phyloP scores from a whole-genome alignment of 768 basidiomycete genomes.

The Suillus subaureus region DNA sequence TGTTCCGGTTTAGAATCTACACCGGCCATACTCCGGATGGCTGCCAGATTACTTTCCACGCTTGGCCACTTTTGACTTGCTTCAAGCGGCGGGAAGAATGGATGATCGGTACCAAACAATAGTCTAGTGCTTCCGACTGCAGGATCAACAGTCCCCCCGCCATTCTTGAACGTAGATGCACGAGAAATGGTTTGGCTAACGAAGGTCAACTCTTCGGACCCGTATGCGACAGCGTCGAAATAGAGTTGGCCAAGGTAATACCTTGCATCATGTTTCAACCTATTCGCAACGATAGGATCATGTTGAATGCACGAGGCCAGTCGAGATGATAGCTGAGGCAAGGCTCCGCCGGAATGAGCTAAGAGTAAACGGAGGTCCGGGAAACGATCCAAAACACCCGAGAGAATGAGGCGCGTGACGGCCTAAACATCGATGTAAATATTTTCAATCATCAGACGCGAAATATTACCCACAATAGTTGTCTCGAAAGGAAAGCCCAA shows the following conservation, averaged over 20 bases:
- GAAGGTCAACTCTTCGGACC: conserved; percentile 81
- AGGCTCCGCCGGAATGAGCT: conserved; percentile 85
- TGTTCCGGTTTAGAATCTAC: conserved; percentile 55
- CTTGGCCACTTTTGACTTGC: conserved; percentile 76
- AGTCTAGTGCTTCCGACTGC: conserved; percentile 57
- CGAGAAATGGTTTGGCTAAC: conserved; percentile 72
- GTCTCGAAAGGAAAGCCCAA: conserved; percentile 92
- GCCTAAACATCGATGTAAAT: conserved; percentile 41
- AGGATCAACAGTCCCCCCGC: conserved; percentile 33
- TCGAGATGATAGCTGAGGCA: conserved; percentile 82
- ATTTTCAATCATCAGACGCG: background rate
- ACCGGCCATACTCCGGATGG: conserved; percentile 61
- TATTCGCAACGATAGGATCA: conserved; percentile 75
- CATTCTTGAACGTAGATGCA: conserved; percentile 47
- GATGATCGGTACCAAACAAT: conserved; percentile 88
- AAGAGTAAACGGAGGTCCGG: conserved; percentile 76
- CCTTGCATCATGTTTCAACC: conserved; percentile 80
- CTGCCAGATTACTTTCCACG: conserved; percentile 83
- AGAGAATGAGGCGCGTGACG: conserved; percentile 76
- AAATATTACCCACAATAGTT: conserved; percentile 60
- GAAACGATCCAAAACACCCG: conserved; percentile 80
- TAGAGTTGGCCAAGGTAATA: conserved; percentile 82
- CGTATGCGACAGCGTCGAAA: conserved; percentile 89
- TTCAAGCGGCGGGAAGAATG: conserved; percentile 85
- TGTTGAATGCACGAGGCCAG: conserved; percentile 85